These are phyloP conservation scores for Hemisphaericaspora xylofermentans DNA, from an alignment of 1,139 yeast genomes.

Conservation along the genomic window DNA sequence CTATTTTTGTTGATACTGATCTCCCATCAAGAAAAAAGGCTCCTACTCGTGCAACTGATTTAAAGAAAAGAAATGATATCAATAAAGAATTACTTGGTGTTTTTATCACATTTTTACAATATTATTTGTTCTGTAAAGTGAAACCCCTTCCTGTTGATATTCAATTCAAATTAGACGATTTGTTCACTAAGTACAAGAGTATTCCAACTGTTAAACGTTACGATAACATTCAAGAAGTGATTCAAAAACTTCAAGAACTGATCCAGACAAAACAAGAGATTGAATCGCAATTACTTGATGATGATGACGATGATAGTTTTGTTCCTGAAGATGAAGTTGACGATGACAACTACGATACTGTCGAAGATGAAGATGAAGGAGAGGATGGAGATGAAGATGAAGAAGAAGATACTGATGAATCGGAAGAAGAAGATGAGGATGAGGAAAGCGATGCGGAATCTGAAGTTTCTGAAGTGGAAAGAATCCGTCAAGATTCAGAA, in stretches of 20 bases:
- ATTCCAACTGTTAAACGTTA: constrained; percentile 34
- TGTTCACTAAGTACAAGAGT: constrained; percentile 31
- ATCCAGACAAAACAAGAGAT: constrained; percentile 19
- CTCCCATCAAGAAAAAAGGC: constrained; percentile 9
- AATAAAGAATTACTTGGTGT: constrained; percentile 34
- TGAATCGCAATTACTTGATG: constrained; percentile 17
- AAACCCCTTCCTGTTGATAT: constrained; percentile 68
- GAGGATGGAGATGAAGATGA: constrained; percentile 20
- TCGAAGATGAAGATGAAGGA: constrained; percentile 20
- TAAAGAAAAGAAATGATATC: constrained; percentile 12
- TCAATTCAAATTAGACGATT: constrained; percentile 50
- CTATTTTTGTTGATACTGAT: constrained; percentile 13
- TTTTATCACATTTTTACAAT: constrained; percentile 68
- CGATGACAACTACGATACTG: constrained; percentile 19
- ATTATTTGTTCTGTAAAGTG: constrained; percentile 64
- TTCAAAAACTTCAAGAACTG: constrained; percentile 33
- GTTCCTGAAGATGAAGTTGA: constrained; percentile 17
- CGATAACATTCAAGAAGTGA: constrained; percentile 41
- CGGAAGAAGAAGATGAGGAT: constrained; percentile 13
- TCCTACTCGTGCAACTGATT: constrained; percentile 8
- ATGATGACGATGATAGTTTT: constrained; percentile 16
- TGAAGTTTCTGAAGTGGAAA: constrained; percentile 14
- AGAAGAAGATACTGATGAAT: constrained; percentile 16
- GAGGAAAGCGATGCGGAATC: constrained; percentile 14
- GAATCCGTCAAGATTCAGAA: constrained; percentile 33